A percentile compares a stretch with the other conserved stretches of the same genome.
phyloP scores from a whole-genome alignment of 495 filamentous ascomycete species.

The Evernia prunastri region DNA sequence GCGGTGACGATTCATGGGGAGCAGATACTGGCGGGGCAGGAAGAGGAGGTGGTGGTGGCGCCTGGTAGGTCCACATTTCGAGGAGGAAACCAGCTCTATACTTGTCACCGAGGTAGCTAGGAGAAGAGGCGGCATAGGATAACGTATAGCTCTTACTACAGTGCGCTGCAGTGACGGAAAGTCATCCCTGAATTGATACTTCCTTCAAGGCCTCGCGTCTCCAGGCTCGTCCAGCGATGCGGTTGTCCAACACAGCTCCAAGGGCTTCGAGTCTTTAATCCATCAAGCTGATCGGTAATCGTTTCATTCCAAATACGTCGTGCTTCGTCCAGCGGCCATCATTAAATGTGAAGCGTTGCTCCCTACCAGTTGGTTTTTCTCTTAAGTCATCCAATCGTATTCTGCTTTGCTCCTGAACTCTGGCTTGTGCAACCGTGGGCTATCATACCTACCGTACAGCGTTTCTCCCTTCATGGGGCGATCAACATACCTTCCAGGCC shows the following conservation, averaged over 20 bases:
- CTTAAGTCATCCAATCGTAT: conserved; percentile 5
- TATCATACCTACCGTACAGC: neutral
- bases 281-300: neutral
- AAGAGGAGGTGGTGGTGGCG: neutral
- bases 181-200: neutral
- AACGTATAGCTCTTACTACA: neutral
- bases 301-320: neutral
- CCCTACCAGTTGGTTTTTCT: neutral
- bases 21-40: neutral
- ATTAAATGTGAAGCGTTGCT: neutral
- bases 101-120: neutral
- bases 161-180: neutral
- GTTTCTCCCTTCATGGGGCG: neutral
- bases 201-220: neutral
- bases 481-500: neutral
- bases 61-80: neutral
- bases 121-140: neutral
- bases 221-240: neutral
- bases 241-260: neutral
- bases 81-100: neutral
- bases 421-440: neutral
- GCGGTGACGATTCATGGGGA: neutral
- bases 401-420: neutral
- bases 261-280: neutral
- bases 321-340: neutral